Conservation (phyloP, 23 red algal genomes). For the Cyanidiococcus yangmingshanensis region DNA sequence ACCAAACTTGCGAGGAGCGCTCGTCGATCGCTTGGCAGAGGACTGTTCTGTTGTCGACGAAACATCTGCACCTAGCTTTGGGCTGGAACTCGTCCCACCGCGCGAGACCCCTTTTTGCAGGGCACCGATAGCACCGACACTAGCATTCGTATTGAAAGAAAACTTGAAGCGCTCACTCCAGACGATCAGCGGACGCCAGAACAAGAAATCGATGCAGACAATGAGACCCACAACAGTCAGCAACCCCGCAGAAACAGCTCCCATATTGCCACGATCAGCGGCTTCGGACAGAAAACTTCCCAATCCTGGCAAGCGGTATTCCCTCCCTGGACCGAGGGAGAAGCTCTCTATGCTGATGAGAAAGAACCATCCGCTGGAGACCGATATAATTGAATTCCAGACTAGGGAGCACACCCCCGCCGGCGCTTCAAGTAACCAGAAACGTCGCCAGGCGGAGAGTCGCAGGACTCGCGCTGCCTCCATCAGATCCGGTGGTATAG, state of each 20-base stretch:
- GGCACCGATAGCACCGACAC: neutral
- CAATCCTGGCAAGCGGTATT: slow-evolving; percentile 88
- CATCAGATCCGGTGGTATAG: slow-evolving; percentile 75
- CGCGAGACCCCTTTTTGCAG: neutral
- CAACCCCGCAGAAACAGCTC: slow-evolving; percentile 53
- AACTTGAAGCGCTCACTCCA: slow-evolving; percentile 82
- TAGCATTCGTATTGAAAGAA: neutral
- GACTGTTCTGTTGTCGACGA: neutral
- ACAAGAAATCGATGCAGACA: slow-evolving; percentile 60
- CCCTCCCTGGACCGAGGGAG: slow-evolving; percentile 52
- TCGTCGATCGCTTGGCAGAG: neutral
- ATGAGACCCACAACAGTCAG: slow-evolving; percentile 60
- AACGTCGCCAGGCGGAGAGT: slow-evolving; percentile 76
- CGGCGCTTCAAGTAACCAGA: slow-evolving; percentile 84
- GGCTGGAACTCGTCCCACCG: neutral
- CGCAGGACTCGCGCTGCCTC: slow-evolving; percentile 74
- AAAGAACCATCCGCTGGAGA: slow-evolving; percentile 98
- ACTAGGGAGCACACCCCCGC: slow-evolving; percentile 74
- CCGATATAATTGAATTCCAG: slow-evolving; percentile 96
- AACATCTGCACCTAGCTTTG: neutral
- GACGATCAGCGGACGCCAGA: slow-evolving; percentile 89
- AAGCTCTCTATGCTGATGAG: slow-evolving; percentile 97
- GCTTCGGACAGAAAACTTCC: slow-evolving; percentile 81
- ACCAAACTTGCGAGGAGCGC: neutral
- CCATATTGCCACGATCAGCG: slow-evolving; percentile 55